A percentile compares a stretch with the other conserved stretches of the same genome.
phyloP scores from a whole-genome alignment of 2,329 filamentous ascomycete species.

The Penicillium psychrosexuale region DNA sequence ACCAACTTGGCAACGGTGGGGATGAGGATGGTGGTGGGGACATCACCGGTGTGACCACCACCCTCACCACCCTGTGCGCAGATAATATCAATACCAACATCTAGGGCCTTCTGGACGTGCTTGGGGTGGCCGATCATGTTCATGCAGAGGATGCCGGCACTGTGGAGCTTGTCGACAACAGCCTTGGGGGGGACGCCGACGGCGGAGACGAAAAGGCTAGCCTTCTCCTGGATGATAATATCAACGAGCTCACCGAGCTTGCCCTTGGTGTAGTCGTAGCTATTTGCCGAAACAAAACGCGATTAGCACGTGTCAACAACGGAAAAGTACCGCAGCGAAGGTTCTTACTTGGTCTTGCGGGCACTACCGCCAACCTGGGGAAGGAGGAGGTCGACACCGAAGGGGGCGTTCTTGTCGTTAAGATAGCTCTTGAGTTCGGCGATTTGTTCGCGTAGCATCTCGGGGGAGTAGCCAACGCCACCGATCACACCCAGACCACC shows the following conservation, averaged over 20 bases:
- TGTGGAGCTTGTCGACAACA: slow-evolving; percentile 87
- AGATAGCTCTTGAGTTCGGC: slow-evolving; percentile 87
- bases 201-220: slow-evolving; percentile 92
- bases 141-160: slow-evolving; percentile 88
- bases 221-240: slow-evolving; percentile 88
- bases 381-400: slow-evolving; percentile 88
- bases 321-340: not conserved
- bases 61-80: slow-evolving; percentile 98
- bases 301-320: slow-evolving; percentile 7
- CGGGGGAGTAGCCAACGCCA: slow-evolving; percentile 85
- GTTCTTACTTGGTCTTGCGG: slow-evolving; percentile 80
- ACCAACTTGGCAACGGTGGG: slow-evolving; percentile 82
- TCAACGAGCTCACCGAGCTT: slow-evolving; percentile 88
- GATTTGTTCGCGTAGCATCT: slow-evolving; percentile 95
- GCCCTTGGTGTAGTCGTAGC: slow-evolving; percentile 99
- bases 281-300: slow-evolving; percentile 38
- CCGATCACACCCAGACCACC: slow-evolving; percentile 96
- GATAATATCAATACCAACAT: slow-evolving; percentile 90
- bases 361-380: slow-evolving; percentile 93
- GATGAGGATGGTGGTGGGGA: slow-evolving; percentile 88
- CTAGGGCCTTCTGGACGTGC: slow-evolving; percentile 94
- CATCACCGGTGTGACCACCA: slow-evolving; percentile 92
- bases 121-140: slow-evolving; percentile 99
- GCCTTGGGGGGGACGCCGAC: slow-evolving; percentile 88
- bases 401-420: slow-evolving; percentile 86